phyloP scores from a whole-genome alignment of 352 stramenopile genomes.

The Pythium oligandrum region DNA sequence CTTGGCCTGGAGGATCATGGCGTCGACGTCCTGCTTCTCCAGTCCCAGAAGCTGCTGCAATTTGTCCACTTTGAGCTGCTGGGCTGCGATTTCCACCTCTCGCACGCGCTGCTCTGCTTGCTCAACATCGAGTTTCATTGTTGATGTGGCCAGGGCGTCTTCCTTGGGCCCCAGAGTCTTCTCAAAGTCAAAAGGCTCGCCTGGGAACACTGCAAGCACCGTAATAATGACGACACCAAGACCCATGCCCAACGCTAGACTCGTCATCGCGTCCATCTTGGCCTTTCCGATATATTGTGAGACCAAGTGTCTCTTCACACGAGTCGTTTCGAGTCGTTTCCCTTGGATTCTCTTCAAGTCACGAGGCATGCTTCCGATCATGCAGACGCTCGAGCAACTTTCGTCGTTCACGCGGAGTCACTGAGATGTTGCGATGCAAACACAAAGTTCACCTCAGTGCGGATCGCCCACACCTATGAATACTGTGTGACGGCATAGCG shows the following conservation, averaged over 20 bases:
- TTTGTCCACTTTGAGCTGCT: conserved; percentile 42
- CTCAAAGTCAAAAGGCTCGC: conserved; percentile 56
- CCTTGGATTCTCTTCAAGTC: no score
- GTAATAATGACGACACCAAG: conserved; percentile 40
- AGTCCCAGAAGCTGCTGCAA: conserved; percentile 52
- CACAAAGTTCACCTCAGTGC: no score
- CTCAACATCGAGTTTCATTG: background rate
- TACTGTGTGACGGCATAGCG: no score
- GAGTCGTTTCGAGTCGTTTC: no score
- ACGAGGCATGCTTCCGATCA: no score
- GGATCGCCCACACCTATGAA: no score
- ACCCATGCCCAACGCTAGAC: conserved; percentile 31
- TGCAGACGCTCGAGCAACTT: no score
- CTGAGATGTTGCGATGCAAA: no score
- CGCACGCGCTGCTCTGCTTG: conserved; percentile 6
- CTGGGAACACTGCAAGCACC: conserved; percentile 41
- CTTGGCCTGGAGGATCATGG: conserved; percentile 36
- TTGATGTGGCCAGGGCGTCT: background rate
- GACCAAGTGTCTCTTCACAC: background rate
- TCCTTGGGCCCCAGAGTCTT: background rate
- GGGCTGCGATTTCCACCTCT: conserved; percentile 28
- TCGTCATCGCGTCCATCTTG: conserved; percentile 42
- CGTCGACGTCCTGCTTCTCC: conserved; percentile 35
- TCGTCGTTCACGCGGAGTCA: no score
- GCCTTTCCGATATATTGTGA: background rate